Base-by-base conservation (phyloP, 1,284 basidiomycete genomes). In the Trichosporon coremiiforme region DNA sequence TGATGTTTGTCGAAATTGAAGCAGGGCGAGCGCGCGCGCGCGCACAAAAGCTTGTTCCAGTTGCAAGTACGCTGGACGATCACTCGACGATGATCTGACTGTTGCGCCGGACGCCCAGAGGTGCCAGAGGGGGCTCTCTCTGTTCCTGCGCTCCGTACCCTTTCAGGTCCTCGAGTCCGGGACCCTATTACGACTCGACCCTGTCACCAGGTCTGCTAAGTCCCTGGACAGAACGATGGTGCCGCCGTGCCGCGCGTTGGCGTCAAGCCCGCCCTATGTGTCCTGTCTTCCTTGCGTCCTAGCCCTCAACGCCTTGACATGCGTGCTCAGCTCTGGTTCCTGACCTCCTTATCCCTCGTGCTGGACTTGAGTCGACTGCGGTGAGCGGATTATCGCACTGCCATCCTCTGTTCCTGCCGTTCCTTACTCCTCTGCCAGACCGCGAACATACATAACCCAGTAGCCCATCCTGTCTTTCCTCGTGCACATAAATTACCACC, bases 221-320 rank as follows among this genome's bases (percentile, higher is more conserved):
- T 33, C 57, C 57, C 57, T 62, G 57, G 57, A 35, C 31, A 31
- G 57, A 62, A 62, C 57, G 29, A 62, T 31, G 57, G 57, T 62
- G 17, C 57, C 31, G 57, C 57, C 31, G 57, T 62, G 29, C 57
- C 57, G 57, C 29, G 57, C 57, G 57, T 35, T 22, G 29, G 57
- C 17, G 29, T 31, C 22, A 10, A 17, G 57, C 57, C 29, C 10
- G 33, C 31, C 57, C 57, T 62, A 31, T 6, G 31, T 33, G 17
- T 31, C 57, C 31, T 33, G 57, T 7, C 57, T 31, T 29, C 57
- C 29, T 5, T 31, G 57, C 15, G 8, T 33, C 57, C 29, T 33
- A 17, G 55, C 25, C 22, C 31, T 20, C 50, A 20, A 9, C 13
- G 57, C 29, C 57, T 17, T n/a, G 57, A 33, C 29, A 6, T 33